Conservation (phyloP, 116 monocot genomes). For the Dioscorea cayenensis region DNA sequence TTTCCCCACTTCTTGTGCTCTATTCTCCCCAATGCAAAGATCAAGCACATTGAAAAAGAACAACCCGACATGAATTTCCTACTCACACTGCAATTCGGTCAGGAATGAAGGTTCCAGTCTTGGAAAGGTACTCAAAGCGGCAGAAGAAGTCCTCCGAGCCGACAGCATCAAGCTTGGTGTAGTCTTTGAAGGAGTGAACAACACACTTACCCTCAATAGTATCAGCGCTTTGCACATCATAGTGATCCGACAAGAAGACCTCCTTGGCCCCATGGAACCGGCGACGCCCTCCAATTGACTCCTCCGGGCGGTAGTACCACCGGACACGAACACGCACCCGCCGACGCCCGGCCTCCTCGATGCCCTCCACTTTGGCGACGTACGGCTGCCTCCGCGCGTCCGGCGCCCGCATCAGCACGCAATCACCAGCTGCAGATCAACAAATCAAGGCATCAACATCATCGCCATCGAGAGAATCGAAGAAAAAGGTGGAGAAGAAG, state of each 20-base stretch:
- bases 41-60: no score
- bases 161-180: conserved; percentile 1
- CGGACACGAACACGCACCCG: neutral
- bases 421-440: neutral
- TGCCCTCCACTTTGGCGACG: neutral
- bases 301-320: neutral
- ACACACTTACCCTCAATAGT: conserved; percentile 1
- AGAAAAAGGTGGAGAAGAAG: neutral
- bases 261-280: neutral
- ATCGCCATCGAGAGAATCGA: neutral
- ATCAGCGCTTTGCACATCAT: neutral
- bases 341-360: neutral
- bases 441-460: neutral
- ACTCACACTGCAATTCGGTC: conserved; percentile 1
- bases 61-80: neutral
- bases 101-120: neutral
- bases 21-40: no score
- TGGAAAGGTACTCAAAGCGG: neutral
- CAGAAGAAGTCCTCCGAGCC: neutral
- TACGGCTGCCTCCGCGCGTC: neutral
- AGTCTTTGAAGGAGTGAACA: neutral
- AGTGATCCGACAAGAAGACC: neutral
- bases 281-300: neutral
- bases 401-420: neutral
- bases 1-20: no score